A percentile compares a stretch with the other conserved stretches of the same genome.
Conservation (phyloP, 345 rosid genomes). For the Eucalyptus paniculata region DNA sequence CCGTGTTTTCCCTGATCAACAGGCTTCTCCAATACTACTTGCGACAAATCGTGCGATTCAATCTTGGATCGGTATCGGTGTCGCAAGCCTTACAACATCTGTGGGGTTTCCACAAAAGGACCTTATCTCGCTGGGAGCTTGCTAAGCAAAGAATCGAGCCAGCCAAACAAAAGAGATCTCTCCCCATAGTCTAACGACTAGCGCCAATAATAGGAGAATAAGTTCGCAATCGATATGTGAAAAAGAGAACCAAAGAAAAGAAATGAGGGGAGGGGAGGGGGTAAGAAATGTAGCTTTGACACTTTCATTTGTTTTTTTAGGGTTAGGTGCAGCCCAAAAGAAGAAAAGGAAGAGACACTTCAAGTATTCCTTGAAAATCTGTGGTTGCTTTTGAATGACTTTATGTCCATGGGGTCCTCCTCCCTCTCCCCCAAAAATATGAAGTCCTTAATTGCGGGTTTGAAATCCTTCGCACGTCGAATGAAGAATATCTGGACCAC, state of each 20-base stretch:
- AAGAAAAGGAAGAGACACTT: not conserved
- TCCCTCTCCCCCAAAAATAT: not conserved
- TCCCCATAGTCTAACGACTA: not conserved
- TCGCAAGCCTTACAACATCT: not conserved
- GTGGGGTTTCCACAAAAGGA: not conserved
- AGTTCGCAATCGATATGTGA: not conserved
- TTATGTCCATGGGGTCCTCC: not conserved
- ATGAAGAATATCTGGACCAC: not conserved
- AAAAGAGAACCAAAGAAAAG: not conserved
- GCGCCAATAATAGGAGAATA: not conserved
- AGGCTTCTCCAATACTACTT: not conserved
- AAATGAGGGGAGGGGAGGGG: no score
- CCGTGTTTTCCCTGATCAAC: not conserved
- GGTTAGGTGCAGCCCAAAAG: not conserved
- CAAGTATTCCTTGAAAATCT: not conserved
- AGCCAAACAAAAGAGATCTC: not conserved
- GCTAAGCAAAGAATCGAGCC: not conserved
- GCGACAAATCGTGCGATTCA: not conserved
- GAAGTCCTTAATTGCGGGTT: not conserved
- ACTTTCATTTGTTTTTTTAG: not conserved
- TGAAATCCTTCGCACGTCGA: not conserved
- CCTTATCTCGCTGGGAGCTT: not conserved
- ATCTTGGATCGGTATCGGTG: not conserved
- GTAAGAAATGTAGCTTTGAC: not conserved
- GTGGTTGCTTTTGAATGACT: constrained; percentile 8